Percentiles rank a stretch among this genome's conserved stretches.
phyloP scores from a whole-genome alignment of 495 filamentous ascomycete species.

The Aspergillus coremiiformis region DNA sequence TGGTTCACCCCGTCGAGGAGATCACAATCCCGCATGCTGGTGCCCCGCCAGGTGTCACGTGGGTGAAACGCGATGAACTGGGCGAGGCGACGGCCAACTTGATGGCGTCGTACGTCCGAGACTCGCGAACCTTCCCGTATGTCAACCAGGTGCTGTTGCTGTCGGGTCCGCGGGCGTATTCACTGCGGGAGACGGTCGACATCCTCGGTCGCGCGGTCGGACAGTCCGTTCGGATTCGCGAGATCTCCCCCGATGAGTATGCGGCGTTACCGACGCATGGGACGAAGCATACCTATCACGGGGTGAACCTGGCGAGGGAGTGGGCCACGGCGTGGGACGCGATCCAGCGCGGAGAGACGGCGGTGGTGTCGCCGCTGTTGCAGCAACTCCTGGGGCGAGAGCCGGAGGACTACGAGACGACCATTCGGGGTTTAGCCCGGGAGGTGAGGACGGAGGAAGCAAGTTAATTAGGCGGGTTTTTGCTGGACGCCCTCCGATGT shows the following conservation, averaged over 20 bases:
- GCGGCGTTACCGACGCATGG: constrained; percentile 14
- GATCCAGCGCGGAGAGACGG: constrained; percentile 33
- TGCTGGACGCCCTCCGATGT: too few relatives aligned
- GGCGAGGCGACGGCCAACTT: constrained; percentile 39
- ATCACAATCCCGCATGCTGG: constrained; percentile 47
- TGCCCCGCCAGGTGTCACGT: constrained; percentile 39
- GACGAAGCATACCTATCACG: constrained; percentile 16
- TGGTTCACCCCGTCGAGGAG: constrained; percentile 22
- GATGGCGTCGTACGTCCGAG: constrained; percentile 21
- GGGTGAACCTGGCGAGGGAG: constrained; percentile 16
- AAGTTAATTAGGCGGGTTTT: neutral
- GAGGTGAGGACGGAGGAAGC: neutral
- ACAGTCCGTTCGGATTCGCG: constrained; percentile 18
- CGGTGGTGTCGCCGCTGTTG: constrained; percentile 27
- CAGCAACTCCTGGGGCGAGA: constrained; percentile 28
- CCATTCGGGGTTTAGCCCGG: constrained; percentile 8
- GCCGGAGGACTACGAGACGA: constrained; percentile 30
- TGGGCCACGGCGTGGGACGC: constrained; percentile 40
- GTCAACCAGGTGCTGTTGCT: constrained; percentile 31
- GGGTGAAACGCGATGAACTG: constrained; percentile 46
- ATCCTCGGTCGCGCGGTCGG: constrained; percentile 25
- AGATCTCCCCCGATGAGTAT: constrained; percentile 35
- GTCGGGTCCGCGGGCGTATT: constrained; percentile 29
- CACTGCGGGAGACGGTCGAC: constrained; percentile 32
- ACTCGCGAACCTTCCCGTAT: constrained; percentile 16